Conservation (phyloP, 768 basidiomycete genomes). For the Tulasnella sp. region DNA sequence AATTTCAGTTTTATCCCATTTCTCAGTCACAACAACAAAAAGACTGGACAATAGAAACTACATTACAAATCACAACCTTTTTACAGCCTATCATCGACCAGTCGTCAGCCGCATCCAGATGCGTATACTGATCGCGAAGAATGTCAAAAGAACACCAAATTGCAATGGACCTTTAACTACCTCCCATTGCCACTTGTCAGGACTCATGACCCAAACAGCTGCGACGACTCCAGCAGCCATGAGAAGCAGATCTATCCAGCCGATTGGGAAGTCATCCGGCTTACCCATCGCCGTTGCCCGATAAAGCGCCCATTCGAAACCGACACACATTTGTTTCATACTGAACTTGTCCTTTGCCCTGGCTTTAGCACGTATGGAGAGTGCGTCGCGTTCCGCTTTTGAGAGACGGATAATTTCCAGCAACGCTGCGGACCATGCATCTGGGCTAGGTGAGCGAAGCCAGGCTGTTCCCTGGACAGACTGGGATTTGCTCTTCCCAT, state of each 20-base stretch:
- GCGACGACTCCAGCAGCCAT: too few relatives aligned
- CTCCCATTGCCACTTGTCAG: too few relatives aligned
- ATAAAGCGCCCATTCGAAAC: constrained; percentile 41
- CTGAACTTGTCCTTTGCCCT: constrained; percentile 59
- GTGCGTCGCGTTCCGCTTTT: constrained; percentile 30
- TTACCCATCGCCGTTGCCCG: constrained; percentile 46
- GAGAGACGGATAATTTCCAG: constrained; percentile 35
- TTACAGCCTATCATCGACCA: too few relatives aligned
- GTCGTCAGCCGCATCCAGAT: too few relatives aligned
- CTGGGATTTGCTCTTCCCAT: neutral
- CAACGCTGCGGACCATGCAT: constrained; percentile 60
- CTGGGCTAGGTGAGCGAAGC: constrained; percentile 48
- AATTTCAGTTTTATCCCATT: too few relatives aligned
- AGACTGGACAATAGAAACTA: too few relatives aligned
- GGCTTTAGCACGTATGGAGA: constrained; percentile 43
- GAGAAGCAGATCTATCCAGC: neutral
- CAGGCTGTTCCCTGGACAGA: constrained; percentile 52
- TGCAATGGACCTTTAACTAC: too few relatives aligned
- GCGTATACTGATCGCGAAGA: too few relatives aligned
- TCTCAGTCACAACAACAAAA: too few relatives aligned
- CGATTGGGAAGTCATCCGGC: constrained; percentile 22
- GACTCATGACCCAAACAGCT: too few relatives aligned
- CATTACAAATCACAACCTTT: too few relatives aligned
- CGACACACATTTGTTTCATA: constrained; percentile 57
- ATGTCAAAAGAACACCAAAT: too few relatives aligned